Conservation (phyloP, 306 rosid species). For the Vigna reflexopilosa region DNA sequence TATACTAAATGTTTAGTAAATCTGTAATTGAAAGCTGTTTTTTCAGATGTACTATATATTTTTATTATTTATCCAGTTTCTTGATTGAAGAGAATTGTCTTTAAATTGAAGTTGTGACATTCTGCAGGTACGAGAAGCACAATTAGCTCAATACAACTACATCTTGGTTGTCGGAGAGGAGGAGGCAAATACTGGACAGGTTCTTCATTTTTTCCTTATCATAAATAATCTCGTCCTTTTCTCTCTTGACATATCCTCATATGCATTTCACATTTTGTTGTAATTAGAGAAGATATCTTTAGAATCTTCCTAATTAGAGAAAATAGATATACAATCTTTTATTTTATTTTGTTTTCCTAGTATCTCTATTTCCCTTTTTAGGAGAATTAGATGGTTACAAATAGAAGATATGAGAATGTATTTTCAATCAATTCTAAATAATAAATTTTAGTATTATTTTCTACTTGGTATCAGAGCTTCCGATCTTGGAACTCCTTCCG, state of each 20-base stretch:
- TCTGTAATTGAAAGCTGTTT: background rate
- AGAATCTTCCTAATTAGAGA: too few species aligned
- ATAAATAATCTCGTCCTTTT: conserved; percentile 12
- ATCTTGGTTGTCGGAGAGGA: conserved; percentile 95
- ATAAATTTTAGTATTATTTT: too few species aligned
- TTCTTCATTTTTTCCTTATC: conserved; percentile 37
- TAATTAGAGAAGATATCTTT: too few species aligned
- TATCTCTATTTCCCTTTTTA: too few species aligned
- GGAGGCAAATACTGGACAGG: conserved; percentile 92
- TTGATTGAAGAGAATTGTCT: conserved; percentile 12
- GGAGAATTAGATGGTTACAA: too few species aligned
- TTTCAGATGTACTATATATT: background rate
- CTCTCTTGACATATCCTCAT: background rate
- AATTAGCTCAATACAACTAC: conserved; percentile 82
- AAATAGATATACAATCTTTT: too few species aligned
- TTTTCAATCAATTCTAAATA: too few species aligned
- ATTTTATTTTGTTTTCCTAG: too few species aligned
- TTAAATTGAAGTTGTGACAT: conserved; percentile 39
- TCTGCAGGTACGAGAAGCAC: conserved; percentile 91
- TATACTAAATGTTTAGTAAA: background rate
- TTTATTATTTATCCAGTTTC: background rate
- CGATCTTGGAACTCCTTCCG: too few species aligned
- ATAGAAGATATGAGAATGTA: too few species aligned
- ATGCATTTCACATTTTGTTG: conserved; percentile 9
- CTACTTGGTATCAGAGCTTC: too few species aligned